Evolutionary conservation across 257 asterid genomes (phyloP).

Genomic region (Solanum piurae): DNA sequence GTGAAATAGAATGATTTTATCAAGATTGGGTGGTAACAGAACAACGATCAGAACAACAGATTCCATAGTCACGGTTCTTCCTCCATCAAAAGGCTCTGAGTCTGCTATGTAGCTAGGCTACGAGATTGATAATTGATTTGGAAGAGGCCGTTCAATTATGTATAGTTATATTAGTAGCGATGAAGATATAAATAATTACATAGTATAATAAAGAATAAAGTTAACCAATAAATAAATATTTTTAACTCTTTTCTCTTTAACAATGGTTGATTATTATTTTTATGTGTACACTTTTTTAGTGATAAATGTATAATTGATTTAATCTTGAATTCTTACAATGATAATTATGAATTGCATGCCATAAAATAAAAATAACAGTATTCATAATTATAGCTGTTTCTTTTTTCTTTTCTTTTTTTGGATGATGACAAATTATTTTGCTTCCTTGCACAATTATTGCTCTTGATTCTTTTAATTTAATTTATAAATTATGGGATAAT

Average conservation of each 20-base stretch:
- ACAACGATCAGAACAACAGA: no score
- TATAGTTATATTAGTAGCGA: no score
- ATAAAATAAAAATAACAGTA: no score
- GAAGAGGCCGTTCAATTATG: accelerated
- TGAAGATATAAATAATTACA: not conserved
- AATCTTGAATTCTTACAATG: not conserved
- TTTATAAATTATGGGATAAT: not conserved
- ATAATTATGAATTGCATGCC: not conserved
- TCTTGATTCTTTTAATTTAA: not conserved
- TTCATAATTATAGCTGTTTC: not conserved
- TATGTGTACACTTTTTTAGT: not conserved
- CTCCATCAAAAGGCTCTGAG: no score
- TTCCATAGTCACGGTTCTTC: no score
- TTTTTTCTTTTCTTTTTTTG: not conserved
- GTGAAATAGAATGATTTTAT: not conserved
- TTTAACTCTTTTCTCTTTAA: not conserved
- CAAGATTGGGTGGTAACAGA: no score
- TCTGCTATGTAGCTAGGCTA: no score
- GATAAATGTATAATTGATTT: not conserved
- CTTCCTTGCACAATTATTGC: not conserved
- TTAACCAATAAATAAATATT: no score
- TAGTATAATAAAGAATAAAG: not conserved
- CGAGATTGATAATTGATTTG: no score
- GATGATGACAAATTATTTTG: not conserved
- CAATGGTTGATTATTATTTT: not conserved